Base-by-base conservation (phyloP, 208 protist species). In the Pavlovales sp. region DNA sequence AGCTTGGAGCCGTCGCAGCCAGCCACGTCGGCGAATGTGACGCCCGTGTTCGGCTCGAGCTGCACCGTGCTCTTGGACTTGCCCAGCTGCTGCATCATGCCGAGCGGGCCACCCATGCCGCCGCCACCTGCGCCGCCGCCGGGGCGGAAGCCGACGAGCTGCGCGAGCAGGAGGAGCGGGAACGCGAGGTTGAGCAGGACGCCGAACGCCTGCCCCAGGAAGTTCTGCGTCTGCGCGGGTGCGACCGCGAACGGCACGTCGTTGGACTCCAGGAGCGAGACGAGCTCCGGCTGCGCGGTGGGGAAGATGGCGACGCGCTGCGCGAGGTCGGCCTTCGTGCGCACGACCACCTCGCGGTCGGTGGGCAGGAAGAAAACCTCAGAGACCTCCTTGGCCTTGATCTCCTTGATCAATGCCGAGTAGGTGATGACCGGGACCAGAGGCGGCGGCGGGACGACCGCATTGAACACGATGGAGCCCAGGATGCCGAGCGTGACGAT, bases 1-100 rank as follows among this genome's bases (percentile, higher is more conserved):
- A 76, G 85, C 85, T 83, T 88, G 44, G 85, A 34, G 32, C n/a
- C 78, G 44, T 90, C 88, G 71, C 44, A 47, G 28, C 88, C 88
- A 2, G 80, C 79, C 1, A 89, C 87, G 57, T 89, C 88, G 8
- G 78, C 81, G 37, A 90, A 90, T 1, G 78, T 84, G 5, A 90
- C 81, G 34, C 81, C 88, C 18, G 88, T 90, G n/a, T 86, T 42
- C 4, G 80, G 67, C 81, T 90, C 80, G 66, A 90, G 75, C 71
- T 79, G 81, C 20, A 90, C 44, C 81, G 71, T 44, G n/a, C 80
- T 71, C 39, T 84, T 7, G n/a, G 34, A 34, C 85, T 88, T 88
- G 34, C 85, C 85, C 7, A 88, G 40, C 14, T 71, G 22, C 2
- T n/a, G 32, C 34, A 28, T 79, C 75, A 79, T 79, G 0, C 32